Evolutionary conservation across 2,329 filamentous ascomycete genomes (phyloP), one percentile per base, ranked within the genome.

Genomic region (Aspergillus ochraceoroseus): DNA sequence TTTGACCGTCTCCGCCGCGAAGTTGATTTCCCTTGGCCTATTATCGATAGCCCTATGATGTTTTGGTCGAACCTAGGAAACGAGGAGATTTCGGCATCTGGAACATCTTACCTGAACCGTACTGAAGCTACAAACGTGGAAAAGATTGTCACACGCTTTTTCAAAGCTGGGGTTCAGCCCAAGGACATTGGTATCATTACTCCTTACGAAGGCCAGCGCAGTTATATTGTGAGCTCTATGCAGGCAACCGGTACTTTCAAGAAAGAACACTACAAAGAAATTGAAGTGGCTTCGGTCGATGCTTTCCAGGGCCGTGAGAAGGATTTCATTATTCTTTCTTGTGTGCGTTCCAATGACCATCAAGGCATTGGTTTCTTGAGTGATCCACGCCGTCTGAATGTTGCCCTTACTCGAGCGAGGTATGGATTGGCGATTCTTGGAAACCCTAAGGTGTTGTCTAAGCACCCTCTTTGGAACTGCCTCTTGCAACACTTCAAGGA

Each of bases 181-280:
- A 75, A 77, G 34, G 87, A 90, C 52, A 96, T 98, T 61, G 92
- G 92, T 70, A 92, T 98, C 57, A 96, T 98, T 60, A 98, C 92
- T 11, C 92, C 92, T 39, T 98, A 98, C 64, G 92, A 98, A 70
- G 92, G 92, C 43, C 92, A 98, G 69, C 85, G 92, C 59, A 95
- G 89, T 68, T 98, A 95, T 64, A 89, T 98, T 51, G 92, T 98
- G 44, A 94, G 87, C 62, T 95, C 90, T n/a, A 96, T 98, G 90
- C 92, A 98, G 68, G 88, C 90, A 48, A 92, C 85, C 8, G 92
- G 92, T 37, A 94, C 87, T 0, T 95, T 94, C 74, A 95, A 94
- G 72, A 98, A 98, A 71, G 92, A 98, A 63, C 80, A 84, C 56
- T 98, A 98, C 74, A 96, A 96, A 70, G 90, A 96, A 59, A 90